Base-by-base conservation (phyloP, 306 rosid genomes). In the Quercus glauca region DNA sequence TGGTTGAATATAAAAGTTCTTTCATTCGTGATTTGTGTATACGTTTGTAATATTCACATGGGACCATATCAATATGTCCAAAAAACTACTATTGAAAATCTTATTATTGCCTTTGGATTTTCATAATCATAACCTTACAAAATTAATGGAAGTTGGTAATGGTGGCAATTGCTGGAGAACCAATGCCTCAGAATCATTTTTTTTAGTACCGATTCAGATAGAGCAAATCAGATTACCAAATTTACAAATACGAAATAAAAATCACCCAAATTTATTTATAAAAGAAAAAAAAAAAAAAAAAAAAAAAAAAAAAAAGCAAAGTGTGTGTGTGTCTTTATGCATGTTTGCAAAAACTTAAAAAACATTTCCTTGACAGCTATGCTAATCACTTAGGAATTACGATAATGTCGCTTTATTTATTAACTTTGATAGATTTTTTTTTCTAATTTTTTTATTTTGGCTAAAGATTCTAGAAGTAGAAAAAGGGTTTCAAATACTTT, bases 31-130 rank as follows among this genome's bases (percentile, higher is more conserved):
- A 60, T 76, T 79, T 71, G 55, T 69, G 15, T 60, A 28, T 45
- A 79, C 78, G 75, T 49, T 12, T 13, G 53, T 25, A 23, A 85
- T 58, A 49, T 14, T 29, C 26, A 13, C 51, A 45, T 52, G 86
- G 86, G 71, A 76, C 82, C 72, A 61, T 64, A 11, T 77, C 82
- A 67, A 61, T 64, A n/a, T 74, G 12, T 74, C 77, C n/a, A 49
- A 73, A 75, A 41, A 20, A 1, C 3, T 0, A 43, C 17, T 4
- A 21, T 61, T 5, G 33, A 49, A 10, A 49, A 49, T 12, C 58
- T 11, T 26, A 76, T 81, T 35, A 35, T 60, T 41, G 75, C 14
- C 14, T 61, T 6, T 29, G 35, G 60, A 57, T 51, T 20, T 64
- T 13, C 76, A 31, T 9, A 61, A 18, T 60, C 55, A 33, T 23